These are phyloP conservation scores for Colletotrichum truncatum DNA, from an alignment of 2,329 filamentous ascomycete species.

Conservation along the genomic window DNA sequence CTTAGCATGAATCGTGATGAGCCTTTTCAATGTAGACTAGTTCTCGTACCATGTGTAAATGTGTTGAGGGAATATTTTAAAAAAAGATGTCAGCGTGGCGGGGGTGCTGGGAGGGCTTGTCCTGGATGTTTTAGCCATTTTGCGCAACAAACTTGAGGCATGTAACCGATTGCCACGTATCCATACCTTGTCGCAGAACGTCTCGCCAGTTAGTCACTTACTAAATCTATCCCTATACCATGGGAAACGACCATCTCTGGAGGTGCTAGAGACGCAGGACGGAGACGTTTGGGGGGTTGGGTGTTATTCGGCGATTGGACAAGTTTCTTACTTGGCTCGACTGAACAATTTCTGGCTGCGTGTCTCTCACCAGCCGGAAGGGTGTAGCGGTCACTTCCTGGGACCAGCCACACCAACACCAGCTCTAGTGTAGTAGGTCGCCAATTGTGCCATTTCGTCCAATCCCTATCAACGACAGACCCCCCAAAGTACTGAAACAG, in stretches of 20 bases:
- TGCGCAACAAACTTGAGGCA: no score
- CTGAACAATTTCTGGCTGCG: background rate
- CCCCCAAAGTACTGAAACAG: conserved; percentile 10
- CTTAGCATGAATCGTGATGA: no score
- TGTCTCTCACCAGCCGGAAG: conserved; percentile 10
- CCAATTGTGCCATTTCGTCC: background rate
- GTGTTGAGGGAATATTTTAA: no score
- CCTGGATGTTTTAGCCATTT: background rate
- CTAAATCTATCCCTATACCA: background rate
- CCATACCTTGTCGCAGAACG: conserved; percentile 7
- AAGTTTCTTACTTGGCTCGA: background rate
- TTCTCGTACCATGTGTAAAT: no score
- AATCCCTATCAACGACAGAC: background rate
- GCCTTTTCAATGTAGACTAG: no score
- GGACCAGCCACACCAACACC: background rate
- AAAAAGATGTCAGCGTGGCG: no score
- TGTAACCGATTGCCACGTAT: background rate
- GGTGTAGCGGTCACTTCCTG: background rate
- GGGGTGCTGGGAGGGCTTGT: no score
- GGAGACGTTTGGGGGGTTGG: background rate
- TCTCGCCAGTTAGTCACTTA: background rate
- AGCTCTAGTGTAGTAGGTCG: background rate
- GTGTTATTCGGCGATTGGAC: background rate
- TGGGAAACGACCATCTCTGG: background rate
- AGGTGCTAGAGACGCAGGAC: conserved; percentile 1